phyloP scores from a whole-genome alignment of 805 yeast genomes.

The Starmerella etchellsii region DNA sequence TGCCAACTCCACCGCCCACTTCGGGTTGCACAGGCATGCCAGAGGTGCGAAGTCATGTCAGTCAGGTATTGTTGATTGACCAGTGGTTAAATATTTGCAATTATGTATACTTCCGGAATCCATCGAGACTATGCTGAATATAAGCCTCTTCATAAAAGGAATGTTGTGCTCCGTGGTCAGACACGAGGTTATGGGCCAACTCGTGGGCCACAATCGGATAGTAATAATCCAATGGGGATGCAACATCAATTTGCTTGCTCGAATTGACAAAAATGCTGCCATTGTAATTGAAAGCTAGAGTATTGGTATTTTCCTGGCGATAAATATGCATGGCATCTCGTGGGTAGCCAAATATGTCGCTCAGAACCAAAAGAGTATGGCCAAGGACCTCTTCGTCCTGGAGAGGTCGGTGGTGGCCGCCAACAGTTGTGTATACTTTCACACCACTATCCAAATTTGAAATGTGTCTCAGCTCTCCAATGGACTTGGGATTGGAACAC shows the following conservation, averaged over 20 bases:
- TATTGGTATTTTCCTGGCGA: slow-evolving; percentile 12
- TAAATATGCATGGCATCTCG: slow-evolving; percentile 5
- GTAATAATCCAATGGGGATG: slow-evolving; percentile 26
- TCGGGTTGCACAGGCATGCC: too few relatives aligned
- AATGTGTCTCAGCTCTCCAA: not conserved
- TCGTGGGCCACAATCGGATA: slow-evolving; percentile 31
- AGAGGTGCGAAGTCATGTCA: too few relatives aligned
- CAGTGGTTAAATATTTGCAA: not conserved
- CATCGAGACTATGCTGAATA: slow-evolving; percentile 22
- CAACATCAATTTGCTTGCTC: slow-evolving; percentile 7
- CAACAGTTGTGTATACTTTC: not conserved
- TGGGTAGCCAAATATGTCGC: slow-evolving; percentile 6
- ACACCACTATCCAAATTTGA: not conserved
- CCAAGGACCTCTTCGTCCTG: slow-evolving; percentile 11
- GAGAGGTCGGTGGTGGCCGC: not conserved
- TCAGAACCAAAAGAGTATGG: slow-evolving; percentile 1
- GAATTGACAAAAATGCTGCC: slow-evolving; percentile 31
- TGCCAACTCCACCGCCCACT: too few relatives aligned
- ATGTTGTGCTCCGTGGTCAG: slow-evolving; percentile 28
- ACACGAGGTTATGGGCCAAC: slow-evolving; percentile 30
- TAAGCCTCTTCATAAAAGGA: slow-evolving; percentile 28
- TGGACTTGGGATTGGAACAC: not conserved
- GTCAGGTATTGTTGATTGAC: not conserved
- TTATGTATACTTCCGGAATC: too few relatives aligned
- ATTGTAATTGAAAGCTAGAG: slow-evolving; percentile 30